Base-by-base conservation (phyloP, 148 eudicot species). In the Diospyros kaki region DNA sequence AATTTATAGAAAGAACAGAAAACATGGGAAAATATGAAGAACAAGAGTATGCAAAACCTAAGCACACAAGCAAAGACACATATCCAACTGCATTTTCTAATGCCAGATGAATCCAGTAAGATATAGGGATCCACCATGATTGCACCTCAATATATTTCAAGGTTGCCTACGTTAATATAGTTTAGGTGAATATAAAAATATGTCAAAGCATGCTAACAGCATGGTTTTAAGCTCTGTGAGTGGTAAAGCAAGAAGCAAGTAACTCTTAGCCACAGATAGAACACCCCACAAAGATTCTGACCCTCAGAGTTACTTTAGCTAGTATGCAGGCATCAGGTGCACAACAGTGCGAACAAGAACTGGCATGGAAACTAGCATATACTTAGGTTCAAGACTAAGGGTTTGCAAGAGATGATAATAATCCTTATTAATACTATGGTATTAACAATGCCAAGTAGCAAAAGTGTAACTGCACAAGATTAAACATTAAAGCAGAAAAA, bases 381-480 rank as follows among this genome's bases (percentile, higher is more conserved):
- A 10, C 4, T 18, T 69, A 14, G 5, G 13, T 40, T 52, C 41
- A 43, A 69, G 43, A 18, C 50, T 28, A 68, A 9, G 28, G 40
- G 46, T 6, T 38, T 12, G 73, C 73, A 69, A 51, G 17, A 69
- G 58, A 69, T 52, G 72, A 58, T 9, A 11, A 53, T 53, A 69
- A 39, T 39, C 8, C n/a, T 9, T 14, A 69, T 38, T 6, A 69
- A 12, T 43, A 69, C 40, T 7, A 50, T 68, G 13, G 6, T 28
- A 68, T 50, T 68, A 41, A 68, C 58, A 42, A 28, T 46, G 54
- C 5, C 48, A 63, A 42, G 28, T 62, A 38, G 9, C 18, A 43
- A 64, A 44, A 44, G 17, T 14, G n/a, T 9, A 9, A 54, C 53
- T 5, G 39, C 72, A 68, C 7, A 28, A 69, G 73, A 53, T 2